Percentiles rank a stretch among this genome's conserved stretches.
Evolutionary conservation across 2,329 filamentous ascomycete species (phyloP).

Genomic region (Penicillium thymicola): DNA sequence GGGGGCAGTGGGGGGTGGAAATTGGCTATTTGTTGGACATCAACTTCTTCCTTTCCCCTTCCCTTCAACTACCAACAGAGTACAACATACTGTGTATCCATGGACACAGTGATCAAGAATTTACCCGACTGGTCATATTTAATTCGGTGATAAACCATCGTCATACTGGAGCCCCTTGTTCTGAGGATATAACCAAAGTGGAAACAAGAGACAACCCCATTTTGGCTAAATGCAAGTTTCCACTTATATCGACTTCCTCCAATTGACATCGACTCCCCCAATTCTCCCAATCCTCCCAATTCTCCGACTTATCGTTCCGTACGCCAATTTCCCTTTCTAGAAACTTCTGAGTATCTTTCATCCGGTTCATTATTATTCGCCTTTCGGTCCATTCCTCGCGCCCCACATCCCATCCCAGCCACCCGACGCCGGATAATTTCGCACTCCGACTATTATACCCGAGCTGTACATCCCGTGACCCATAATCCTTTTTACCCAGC

Average conservation of each 20-base stretch:
- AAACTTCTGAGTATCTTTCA: neutral
- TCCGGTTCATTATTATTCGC: neutral
- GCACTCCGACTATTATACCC: conserved; percentile 14
- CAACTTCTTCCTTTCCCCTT: neutral
- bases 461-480: conserved; percentile 3
- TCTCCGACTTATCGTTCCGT: neutral
- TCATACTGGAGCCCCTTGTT: neutral
- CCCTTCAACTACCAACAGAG: neutral
- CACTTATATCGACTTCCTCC: neutral
- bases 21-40: neutral
- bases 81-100: neutral
- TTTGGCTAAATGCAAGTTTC: conserved; percentile 1
- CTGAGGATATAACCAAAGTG: neutral
- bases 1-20: neutral
- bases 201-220: neutral
- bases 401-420: conserved; percentile 2
- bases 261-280: neutral
- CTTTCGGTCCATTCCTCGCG: conserved; percentile 2
- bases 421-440: conserved; percentile 17
- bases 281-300: neutral
- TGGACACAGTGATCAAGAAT: neutral
- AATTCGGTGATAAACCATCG: neutral
- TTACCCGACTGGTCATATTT: neutral
- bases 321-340: neutral
- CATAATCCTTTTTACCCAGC: conserved; percentile 6